These are phyloP conservation scores for Taphrina confusa DNA, from an alignment of 1,139 yeast genomes.

Conservation along the genomic window DNA sequence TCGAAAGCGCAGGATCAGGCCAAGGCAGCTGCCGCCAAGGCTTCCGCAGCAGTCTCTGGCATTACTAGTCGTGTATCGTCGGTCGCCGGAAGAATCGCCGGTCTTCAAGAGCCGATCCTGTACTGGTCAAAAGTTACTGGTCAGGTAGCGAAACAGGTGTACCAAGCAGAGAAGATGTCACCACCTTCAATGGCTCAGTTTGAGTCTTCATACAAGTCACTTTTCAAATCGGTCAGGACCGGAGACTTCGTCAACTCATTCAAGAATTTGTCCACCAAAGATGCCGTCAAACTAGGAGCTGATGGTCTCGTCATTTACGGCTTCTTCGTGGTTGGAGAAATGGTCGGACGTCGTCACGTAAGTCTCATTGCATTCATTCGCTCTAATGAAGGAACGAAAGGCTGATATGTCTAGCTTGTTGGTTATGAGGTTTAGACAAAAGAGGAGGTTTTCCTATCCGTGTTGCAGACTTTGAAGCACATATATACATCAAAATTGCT, in stretches of 20 bases:
- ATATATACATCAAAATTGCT: too few species aligned
- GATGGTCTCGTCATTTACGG: constrained; percentile 84
- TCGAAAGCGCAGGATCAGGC: constrained; percentile 32
- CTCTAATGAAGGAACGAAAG: too few species aligned
- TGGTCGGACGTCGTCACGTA: constrained; percentile 79
- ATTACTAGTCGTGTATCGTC: constrained; percentile 18
- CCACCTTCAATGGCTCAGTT: constrained; percentile 84
- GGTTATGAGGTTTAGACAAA: constrained; percentile 10
- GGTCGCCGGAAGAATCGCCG: constrained; percentile 16
- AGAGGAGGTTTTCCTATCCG: not conserved
- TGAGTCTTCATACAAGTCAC: constrained; percentile 68
- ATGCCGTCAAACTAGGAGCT: constrained; percentile 67
- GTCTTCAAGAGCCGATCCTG: constrained; percentile 43
- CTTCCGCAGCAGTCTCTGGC: constrained; percentile 28
- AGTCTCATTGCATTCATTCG: not conserved
- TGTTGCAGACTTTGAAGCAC: too few species aligned
- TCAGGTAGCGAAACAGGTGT: constrained; percentile 86
- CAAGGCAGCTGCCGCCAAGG: constrained; percentile 26
- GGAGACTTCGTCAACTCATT: constrained; percentile 39
- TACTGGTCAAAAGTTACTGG: constrained; percentile 91
- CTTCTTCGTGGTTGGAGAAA: constrained; percentile 91
- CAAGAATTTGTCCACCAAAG: constrained; percentile 46
- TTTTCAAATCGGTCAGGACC: constrained; percentile 46
- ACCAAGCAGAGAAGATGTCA: constrained; percentile 86
- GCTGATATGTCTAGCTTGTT: constrained; percentile 9